Evolutionary conservation across 2,329 filamentous ascomycete genomes (phyloP).

Genomic region (Cryphonectria nitschkei): DNA sequence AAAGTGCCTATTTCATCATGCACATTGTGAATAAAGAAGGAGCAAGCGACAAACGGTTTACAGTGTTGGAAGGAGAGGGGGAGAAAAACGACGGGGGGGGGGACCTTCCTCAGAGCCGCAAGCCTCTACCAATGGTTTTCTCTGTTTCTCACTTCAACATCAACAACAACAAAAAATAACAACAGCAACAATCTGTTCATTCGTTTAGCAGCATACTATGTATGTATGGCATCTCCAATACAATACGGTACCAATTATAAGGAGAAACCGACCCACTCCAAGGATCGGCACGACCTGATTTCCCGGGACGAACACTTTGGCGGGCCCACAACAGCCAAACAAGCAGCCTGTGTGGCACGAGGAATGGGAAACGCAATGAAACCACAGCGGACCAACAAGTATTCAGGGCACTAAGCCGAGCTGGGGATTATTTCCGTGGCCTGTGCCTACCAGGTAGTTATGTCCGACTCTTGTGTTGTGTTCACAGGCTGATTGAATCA

Average conservation of each 20-base stretch:
- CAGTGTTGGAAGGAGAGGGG: no score
- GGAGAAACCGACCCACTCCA: neutral
- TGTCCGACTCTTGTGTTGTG: neutral
- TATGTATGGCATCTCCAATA: neutral
- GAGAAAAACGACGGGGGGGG: no score
- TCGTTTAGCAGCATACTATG: neutral
- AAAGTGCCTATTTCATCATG: neutral
- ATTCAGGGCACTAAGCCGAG: neutral
- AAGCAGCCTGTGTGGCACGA: neutral
- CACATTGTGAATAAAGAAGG: neutral
- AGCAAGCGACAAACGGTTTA: neutral
- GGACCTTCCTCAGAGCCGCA: no score
- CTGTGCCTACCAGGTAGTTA: neutral
- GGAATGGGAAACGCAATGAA: neutral
- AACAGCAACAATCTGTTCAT: neutral
- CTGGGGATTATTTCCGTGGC: neutral
- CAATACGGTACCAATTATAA: neutral
- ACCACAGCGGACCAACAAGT: neutral
- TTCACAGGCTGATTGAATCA: neutral
- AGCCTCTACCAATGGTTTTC: no score
- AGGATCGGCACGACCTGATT: constrained; percentile 3
- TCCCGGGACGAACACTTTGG: neutral
- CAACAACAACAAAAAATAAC: neutral
- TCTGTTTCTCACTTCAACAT: neutral
- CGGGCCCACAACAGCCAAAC: neutral